These are phyloP conservation scores for Clitoria ternatea DNA, from an alignment of 306 rosid genomes.

Conservation along the genomic window DNA sequence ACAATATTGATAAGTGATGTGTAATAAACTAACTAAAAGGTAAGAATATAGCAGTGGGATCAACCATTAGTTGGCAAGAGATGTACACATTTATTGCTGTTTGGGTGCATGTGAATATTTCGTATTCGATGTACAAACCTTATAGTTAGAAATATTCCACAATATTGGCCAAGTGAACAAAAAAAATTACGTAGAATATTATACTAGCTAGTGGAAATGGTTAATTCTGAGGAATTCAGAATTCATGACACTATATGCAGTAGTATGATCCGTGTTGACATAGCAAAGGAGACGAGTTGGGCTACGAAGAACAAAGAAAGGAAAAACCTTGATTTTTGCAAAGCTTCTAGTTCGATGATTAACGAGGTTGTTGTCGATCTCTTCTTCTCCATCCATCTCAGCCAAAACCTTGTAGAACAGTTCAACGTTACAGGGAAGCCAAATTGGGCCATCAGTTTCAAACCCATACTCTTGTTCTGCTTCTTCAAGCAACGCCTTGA, in stretches of 20 bases:
- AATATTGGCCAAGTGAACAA: too few relatives aligned
- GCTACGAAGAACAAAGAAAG: conserved; percentile 17
- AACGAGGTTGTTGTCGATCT: not conserved
- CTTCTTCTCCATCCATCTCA: conserved; percentile 42
- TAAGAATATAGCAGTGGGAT: too few relatives aligned
- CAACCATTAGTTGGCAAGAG: too few relatives aligned
- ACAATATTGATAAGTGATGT: too few relatives aligned
- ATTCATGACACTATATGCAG: conserved; percentile 25
- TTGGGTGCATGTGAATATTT: not conserved
- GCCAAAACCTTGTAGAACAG: conserved; percentile 55
- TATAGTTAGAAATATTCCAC: not conserved
- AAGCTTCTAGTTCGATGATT: not conserved
- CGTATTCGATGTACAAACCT: not conserved
- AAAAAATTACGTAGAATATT: too few relatives aligned
- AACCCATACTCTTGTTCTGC: conserved; percentile 31
- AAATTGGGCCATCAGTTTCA: conserved; percentile 34
- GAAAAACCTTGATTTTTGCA: not conserved
- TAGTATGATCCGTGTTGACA: not conserved
- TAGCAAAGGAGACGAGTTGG: not conserved
- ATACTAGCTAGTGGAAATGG: too few relatives aligned
- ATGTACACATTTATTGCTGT: not conserved
- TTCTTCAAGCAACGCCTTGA: conserved; percentile 25
- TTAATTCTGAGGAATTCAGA: conserved; percentile 21
- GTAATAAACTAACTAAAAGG: too few relatives aligned
- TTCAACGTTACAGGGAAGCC: conserved; percentile 70